These are phyloP conservation scores for Backusella macrospora DNA, from an alignment of 192 early-diverging fungal species.

Conservation along the genomic window DNA sequence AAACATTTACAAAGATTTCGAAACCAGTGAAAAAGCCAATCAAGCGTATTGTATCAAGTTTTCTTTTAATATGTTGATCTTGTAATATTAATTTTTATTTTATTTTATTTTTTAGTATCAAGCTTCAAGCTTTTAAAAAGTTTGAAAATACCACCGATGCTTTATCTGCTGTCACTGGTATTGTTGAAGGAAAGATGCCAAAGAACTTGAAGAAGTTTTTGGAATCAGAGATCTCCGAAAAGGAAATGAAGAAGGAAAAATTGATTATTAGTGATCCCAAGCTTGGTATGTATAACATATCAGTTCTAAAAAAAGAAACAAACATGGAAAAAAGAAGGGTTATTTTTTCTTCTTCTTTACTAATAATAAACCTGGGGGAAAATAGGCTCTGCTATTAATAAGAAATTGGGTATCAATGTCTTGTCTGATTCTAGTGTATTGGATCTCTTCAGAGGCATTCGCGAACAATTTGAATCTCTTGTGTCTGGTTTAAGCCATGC, in stretches of 20 bases:
- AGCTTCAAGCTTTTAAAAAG: constrained; percentile 95
- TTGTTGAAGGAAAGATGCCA: constrained; percentile 95
- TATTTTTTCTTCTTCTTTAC: not conserved
- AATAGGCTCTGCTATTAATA: constrained; percentile 71
- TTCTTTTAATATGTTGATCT: constrained; percentile 14
- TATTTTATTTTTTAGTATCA: constrained; percentile 67
- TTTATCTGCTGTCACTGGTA: constrained; percentile 90
- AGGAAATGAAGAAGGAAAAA: constrained; percentile 90
- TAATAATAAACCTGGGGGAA: not conserved
- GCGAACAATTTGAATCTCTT: constrained; percentile 88
- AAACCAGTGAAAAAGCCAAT: constrained; percentile 85
- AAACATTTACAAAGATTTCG: constrained; percentile 86
- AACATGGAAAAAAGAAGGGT: not conserved
- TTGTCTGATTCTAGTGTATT: constrained; percentile 81
- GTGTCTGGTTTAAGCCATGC: constrained; percentile 83
- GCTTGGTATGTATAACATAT: constrained; percentile 65
- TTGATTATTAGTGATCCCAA: constrained; percentile 93
- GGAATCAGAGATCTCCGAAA: constrained; percentile 78
- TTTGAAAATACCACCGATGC: constrained; percentile 99
- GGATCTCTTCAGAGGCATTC: constrained; percentile 96
- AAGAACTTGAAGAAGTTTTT: constrained; percentile 95
- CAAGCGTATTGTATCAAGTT: constrained; percentile 64
- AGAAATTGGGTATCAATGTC: constrained; percentile 86
- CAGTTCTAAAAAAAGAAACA: not conserved
- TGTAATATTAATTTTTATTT: not conserved